Conservation (phyloP, 768 basidiomycete species). For the Galerina sulciceps region DNA sequence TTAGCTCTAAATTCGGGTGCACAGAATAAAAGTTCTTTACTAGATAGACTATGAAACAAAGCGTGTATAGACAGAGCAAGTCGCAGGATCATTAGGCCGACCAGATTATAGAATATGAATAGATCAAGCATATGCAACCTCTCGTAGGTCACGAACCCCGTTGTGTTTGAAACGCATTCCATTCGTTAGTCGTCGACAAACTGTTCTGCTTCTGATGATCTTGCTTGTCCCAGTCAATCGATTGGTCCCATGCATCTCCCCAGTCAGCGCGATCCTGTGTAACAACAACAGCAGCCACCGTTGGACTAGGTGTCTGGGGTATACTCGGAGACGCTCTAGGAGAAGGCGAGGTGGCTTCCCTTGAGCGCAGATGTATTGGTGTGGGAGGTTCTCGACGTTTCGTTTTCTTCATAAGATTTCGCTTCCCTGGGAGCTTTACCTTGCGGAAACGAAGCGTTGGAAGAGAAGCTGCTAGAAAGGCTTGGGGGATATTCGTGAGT, state of each 20-base stretch:
- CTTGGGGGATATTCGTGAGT: conserved; percentile 70
- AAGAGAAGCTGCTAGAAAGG: conserved; percentile 45
- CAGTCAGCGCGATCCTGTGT: conserved; percentile 32
- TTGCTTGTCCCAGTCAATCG: conserved; percentile 56
- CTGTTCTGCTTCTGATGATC: conserved; percentile 17
- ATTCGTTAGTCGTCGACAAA: conserved; percentile 6
- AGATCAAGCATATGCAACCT: neutral
- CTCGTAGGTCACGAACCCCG: neutral
- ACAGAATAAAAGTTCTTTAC: neutral
- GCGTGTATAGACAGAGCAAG: neutral
- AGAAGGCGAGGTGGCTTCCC: neutral
- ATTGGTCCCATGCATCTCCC: conserved; percentile 58
- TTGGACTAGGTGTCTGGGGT: conserved; percentile 17
- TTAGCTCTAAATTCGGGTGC: neutral
- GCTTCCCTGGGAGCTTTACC: conserved; percentile 23
- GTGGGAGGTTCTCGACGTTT: conserved; percentile 46
- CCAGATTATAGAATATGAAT: neutral
- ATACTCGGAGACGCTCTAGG: conserved; percentile 7
- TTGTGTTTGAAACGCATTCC: conserved; percentile 11
- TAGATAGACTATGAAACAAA: neutral
- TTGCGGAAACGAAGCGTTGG: conserved; percentile 36
- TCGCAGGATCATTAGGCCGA: neutral
- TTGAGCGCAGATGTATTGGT: conserved; percentile 3
- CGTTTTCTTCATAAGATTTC: conserved; percentile 38
- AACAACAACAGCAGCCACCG: neutral